Conservation (phyloP, 75 land plant genomes). For the Pinus tabuliformis region DNA sequence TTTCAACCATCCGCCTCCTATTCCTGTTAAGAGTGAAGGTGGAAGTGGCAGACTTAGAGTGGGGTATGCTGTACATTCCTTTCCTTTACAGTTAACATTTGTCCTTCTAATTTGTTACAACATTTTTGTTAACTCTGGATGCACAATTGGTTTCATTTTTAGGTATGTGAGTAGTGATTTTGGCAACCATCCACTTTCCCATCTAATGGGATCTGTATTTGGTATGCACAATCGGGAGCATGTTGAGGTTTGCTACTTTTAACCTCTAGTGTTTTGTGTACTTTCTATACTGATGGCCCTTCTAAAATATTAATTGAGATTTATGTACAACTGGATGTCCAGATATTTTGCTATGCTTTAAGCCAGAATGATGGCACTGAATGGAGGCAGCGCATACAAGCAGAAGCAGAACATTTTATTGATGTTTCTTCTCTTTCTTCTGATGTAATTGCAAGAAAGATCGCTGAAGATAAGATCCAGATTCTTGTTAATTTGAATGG, state of each 20-base stretch:
- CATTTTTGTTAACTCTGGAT: slow-evolving; percentile 8
- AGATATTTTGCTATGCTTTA: slow-evolving; percentile 98
- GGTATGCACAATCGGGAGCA: slow-evolving; percentile 89
- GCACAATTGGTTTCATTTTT: slow-evolving; percentile 9
- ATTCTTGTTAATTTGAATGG: slow-evolving; percentile 94
- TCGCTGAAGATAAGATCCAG: slow-evolving; percentile 88
- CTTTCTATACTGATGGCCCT: background rate
- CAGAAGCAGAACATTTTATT: slow-evolving; percentile 93
- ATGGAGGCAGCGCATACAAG: slow-evolving; percentile 83
- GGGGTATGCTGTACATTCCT: slow-evolving; percentile 54
- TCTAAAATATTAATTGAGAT: background rate
- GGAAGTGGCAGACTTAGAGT: slow-evolving; percentile 69
- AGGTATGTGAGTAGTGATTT: slow-evolving; percentile 99
- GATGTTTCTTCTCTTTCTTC: slow-evolving; percentile 94
- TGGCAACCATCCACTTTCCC: slow-evolving; percentile 97
- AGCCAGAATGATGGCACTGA: slow-evolving; percentile 97
- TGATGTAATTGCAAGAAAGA: slow-evolving; percentile 84
- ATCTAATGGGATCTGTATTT: slow-evolving; percentile 99
- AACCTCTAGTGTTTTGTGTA: slow-evolving; percentile 1
- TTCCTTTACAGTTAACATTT: background rate
- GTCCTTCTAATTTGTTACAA: background rate
- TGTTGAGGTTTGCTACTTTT: slow-evolving; percentile 66
- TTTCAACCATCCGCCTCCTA: slow-evolving; percentile 63
- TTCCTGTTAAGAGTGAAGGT: slow-evolving; percentile 63
- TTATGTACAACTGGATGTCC: background rate